Percentiles rank a stretch among this genome's conserved stretches.
Evolutionary conservation across 805 yeast genomes (phyloP).

Genomic region (Kluyveromyces lactis): DNA sequence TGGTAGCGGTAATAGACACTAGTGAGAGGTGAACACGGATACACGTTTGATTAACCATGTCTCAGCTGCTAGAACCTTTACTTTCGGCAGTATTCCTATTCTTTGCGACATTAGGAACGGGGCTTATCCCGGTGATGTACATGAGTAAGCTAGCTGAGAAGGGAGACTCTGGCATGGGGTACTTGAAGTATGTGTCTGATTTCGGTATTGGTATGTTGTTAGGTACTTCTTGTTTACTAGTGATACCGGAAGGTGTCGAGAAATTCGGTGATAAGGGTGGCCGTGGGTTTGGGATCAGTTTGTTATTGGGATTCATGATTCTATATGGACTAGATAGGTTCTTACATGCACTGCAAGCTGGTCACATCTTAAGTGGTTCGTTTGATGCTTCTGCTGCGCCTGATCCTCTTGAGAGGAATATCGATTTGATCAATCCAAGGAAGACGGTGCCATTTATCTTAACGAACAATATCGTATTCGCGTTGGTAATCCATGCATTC

Average conservation of each 20-base stretch:
- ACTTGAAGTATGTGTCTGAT: conserved; percentile 33
- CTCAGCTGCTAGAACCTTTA: background rate
- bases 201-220: conserved; percentile 49
- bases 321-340: conserved; percentile 40
- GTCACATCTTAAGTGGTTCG: background rate
- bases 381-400: background rate
- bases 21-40: no score
- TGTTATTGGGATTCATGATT: conserved; percentile 41
- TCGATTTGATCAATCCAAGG: conserved; percentile 18
- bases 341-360: conserved; percentile 4
- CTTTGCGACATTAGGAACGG: conserved; percentile 23
- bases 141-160: conserved; percentile 8
- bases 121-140: conserved; percentile 21
- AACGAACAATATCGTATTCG: conserved; percentile 44
- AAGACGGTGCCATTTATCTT: conserved; percentile 26
- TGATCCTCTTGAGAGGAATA: conserved; percentile 9
- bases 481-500: conserved; percentile 49
- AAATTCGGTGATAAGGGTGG: conserved; percentile 26
- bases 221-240: conserved; percentile 45
- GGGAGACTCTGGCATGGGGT: conserved; percentile 11
- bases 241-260: conserved; percentile 52
- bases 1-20: no score
- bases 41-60: no score
- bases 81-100: conserved; percentile 14
- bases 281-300: conserved; percentile 37